Percentiles rank a stretch among this genome's conserved stretches.
phyloP scores from a whole-genome alignment of 352 stramenopile species.

The Globisporangium viniferum region DNA sequence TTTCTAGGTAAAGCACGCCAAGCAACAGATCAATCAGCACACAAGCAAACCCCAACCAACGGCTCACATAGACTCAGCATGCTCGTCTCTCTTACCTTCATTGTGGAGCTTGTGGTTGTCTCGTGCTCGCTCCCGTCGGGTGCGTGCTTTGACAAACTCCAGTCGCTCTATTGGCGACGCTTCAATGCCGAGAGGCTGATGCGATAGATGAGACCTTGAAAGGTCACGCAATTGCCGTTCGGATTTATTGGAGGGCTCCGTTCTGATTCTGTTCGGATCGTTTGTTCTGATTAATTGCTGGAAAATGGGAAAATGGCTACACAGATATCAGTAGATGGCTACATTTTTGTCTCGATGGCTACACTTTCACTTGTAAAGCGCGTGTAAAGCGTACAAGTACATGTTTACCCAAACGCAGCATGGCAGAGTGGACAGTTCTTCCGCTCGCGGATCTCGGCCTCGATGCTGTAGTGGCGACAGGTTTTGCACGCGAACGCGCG shows the following conservation, averaged over 20 bases:
- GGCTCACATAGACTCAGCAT: too few species aligned
- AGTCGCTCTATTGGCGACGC: constrained; percentile 6
- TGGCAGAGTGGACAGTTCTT: constrained; percentile 91
- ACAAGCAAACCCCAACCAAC: too few species aligned
- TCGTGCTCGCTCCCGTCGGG: not conserved
- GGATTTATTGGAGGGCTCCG: not conserved
- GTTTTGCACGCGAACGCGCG: constrained; percentile 78
- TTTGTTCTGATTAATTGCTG: not conserved
- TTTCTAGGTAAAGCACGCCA: constrained; percentile 17
- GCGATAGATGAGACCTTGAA: not conserved
- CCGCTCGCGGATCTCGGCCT: constrained; percentile 75
- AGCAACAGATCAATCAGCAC: not conserved
- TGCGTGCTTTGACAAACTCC: not conserved
- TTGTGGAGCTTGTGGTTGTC: not conserved
- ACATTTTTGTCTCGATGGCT: not conserved
- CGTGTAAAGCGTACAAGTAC: too few species aligned
- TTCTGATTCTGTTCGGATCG: not conserved
- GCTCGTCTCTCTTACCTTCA: not conserved
- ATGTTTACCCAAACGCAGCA: constrained; percentile 31
- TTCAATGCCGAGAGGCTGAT: constrained; percentile 1
- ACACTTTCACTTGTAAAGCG: not conserved
- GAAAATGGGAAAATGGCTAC: not conserved
- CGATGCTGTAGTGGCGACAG: constrained; percentile 86
- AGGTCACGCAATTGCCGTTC: not conserved
- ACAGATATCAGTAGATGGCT: too few species aligned